Conservation (phyloP, 2,329 filamentous ascomycete genomes). For the Fusarium kyushuense region DNA sequence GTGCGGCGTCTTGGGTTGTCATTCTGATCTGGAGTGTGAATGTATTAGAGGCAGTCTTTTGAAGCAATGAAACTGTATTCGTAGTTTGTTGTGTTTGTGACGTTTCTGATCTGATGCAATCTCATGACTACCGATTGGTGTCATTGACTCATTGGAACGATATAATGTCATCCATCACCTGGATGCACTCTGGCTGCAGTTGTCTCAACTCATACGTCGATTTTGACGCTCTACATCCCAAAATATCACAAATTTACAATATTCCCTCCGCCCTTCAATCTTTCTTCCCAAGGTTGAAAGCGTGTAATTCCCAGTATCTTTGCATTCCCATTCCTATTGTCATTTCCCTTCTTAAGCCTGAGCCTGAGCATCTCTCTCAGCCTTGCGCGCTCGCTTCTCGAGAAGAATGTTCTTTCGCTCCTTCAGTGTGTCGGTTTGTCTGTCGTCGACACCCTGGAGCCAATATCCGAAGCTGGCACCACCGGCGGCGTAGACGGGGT, state of each 20-base stretch:
- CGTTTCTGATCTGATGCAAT: background rate
- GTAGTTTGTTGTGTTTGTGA: background rate
- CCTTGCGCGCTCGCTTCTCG: slow-evolving; percentile 85
- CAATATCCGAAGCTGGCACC: slow-evolving; percentile 97
- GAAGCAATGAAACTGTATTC: slow-evolving; percentile 20
- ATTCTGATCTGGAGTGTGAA: slow-evolving; percentile 20
- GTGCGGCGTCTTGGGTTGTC: slow-evolving; percentile 27
- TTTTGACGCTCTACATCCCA: slow-evolving; percentile 45
- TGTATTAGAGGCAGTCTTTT: slow-evolving; percentile 18
- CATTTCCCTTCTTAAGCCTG: slow-evolving; percentile 42
- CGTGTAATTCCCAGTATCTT: slow-evolving; percentile 27
- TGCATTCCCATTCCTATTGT: slow-evolving; percentile 11
- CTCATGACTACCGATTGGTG: background rate
- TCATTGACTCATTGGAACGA: background rate
- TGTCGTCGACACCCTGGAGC: slow-evolving; percentile 89
- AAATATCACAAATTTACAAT: slow-evolving; percentile 46
- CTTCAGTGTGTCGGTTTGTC: slow-evolving; percentile 80
- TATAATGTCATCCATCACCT: slow-evolving; percentile 27
- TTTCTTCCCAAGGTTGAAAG: slow-evolving; percentile 12
- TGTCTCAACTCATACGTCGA: slow-evolving; percentile 43
- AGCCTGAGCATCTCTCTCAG: slow-evolving; percentile 52
- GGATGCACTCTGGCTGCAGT: slow-evolving; percentile 20
- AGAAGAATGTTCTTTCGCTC: slow-evolving; percentile 84
- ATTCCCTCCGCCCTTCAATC: slow-evolving; percentile 18
- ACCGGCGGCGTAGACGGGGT: slow-evolving; percentile 87